A percentile compares a stretch with the other conserved stretches of the same genome.
Evolutionary conservation across 371 early-diverging fungal genomes (phyloP).

Genomic region (Mortierella sp.): DNA sequence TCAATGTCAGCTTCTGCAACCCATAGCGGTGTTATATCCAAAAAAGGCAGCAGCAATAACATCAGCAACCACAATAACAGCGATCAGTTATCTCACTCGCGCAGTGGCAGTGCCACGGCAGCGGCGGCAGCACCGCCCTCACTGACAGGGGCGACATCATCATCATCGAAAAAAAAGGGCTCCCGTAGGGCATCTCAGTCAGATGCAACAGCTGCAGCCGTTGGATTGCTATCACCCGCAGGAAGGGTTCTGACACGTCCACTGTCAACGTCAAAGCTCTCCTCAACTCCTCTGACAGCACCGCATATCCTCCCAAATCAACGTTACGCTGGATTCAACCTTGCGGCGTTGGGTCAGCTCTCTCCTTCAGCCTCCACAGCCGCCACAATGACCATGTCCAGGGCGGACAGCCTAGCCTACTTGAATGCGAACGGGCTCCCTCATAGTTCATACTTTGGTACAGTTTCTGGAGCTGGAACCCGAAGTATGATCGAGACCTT

Average conservation of each 20-base stretch:
- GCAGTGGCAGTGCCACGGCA: too few species aligned
- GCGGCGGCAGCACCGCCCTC: not conserved
- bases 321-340: conserved; percentile 43
- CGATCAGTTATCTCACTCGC: not conserved
- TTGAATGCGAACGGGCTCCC: conserved; percentile 23
- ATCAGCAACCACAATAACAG: conserved; percentile 1
- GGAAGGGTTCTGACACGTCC: conserved; percentile 43
- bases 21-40: too few species aligned
- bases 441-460: conserved; percentile 29
- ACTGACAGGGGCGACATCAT: not conserved
- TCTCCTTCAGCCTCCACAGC: conserved; percentile 45
- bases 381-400: conserved; percentile 32
- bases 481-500: not conserved
- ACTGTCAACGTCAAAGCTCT: conserved; percentile 45
- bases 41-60: conserved; percentile 1
- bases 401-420: conserved; percentile 30
- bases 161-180: too few species aligned
- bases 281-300: conserved; percentile 25
- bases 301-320: conserved; percentile 48
- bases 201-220: conserved; percentile 5
- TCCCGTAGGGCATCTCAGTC: conserved; percentile 8
- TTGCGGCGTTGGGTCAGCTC: conserved; percentile 48
- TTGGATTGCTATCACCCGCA: conserved; percentile 28
- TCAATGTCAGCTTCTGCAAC: conserved; percentile 21
- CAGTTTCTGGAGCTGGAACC: conserved; percentile 2